Evolutionary conservation across 2,329 filamentous ascomycete genomes (phyloP).

Genomic region (Oidium heveae): DNA sequence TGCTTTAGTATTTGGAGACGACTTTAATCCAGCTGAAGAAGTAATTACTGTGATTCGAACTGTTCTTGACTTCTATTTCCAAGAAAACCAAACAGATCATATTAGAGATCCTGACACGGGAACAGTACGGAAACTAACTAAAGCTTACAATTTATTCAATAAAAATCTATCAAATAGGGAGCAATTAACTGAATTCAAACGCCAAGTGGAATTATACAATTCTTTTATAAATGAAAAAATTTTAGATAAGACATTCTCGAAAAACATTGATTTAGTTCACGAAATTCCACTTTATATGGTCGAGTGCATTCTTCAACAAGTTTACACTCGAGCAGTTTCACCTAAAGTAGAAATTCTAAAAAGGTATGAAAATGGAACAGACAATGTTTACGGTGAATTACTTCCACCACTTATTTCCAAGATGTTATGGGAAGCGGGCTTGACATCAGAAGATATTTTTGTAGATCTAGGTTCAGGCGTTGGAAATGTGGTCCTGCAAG

Average conservation of each 20-base stretch:
- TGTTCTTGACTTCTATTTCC: constrained; percentile 54
- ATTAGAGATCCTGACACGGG: constrained; percentile 51
- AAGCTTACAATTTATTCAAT: constrained; percentile 21
- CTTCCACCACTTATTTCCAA: constrained; percentile 61
- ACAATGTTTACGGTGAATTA: constrained; percentile 88
- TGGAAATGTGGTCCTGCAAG: constrained; percentile 84
- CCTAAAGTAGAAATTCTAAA: constrained; percentile 63
- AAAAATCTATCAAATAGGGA: constrained; percentile 31
- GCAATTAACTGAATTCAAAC: constrained; percentile 40
- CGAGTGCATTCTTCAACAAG: constrained; percentile 61
- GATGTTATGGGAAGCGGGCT: constrained; percentile 49
- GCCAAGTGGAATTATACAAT: constrained; percentile 58
- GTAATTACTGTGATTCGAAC: constrained; percentile 45
- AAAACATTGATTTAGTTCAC: constrained; percentile 43
- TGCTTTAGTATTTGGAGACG: constrained; percentile 52
- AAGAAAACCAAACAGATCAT: constrained; percentile 35
- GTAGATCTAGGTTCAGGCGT: constrained; percentile 90
- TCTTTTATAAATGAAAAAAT: constrained; percentile 37
- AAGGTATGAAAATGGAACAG: constrained; percentile 70
- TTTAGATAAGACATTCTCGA: constrained; percentile 43
- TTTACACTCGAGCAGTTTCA: constrained; percentile 80
- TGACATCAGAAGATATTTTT: constrained; percentile 69
- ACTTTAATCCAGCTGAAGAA: constrained; percentile 53
- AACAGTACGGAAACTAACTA: constrained; percentile 51
- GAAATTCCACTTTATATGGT: constrained; percentile 47